A percentile compares a stretch with the other conserved stretches of the same genome.
Conservation (phyloP, 352 stramenopile species). For the Phytophthora citricola region DNA sequence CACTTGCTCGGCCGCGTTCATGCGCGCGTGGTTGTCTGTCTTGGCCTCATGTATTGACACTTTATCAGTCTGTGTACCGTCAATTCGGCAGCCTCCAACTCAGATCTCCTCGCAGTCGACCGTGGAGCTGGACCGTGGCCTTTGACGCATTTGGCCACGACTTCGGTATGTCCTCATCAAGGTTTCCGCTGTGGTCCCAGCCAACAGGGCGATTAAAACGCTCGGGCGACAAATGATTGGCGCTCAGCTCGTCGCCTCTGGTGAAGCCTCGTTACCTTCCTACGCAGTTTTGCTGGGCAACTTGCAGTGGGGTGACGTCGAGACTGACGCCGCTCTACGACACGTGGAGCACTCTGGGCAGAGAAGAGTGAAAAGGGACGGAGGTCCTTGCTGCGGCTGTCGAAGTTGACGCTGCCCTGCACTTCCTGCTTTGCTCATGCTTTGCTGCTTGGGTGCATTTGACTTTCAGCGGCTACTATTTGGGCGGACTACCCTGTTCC, state of each 20-base stretch:
- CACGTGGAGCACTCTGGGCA: slow-evolving; percentile 18
- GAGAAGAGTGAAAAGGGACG: slow-evolving; percentile 15
- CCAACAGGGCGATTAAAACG: slow-evolving; percentile 3
- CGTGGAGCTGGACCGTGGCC: neutral
- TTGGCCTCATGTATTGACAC: neutral
- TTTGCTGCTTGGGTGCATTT: slow-evolving; percentile 27
- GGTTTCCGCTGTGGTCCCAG: neutral
- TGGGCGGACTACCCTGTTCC: slow-evolving; percentile 1
- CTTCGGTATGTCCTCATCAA: neutral
- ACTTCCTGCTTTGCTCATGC: slow-evolving; percentile 3
- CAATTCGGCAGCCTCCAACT: slow-evolving; percentile 5
- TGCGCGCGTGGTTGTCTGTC: neutral
- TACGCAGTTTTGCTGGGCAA: slow-evolving; percentile 15
- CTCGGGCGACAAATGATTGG: slow-evolving; percentile 21
- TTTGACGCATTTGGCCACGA: neutral
- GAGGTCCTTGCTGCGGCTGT: neutral
- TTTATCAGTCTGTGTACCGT: neutral
- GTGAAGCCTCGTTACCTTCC: neutral
- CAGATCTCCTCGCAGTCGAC: slow-evolving; percentile 6
- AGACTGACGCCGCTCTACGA: slow-evolving; percentile 12
- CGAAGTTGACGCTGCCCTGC: slow-evolving; percentile 8
- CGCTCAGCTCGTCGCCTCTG: neutral
- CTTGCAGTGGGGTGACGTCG: slow-evolving; percentile 29
- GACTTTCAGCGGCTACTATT: slow-evolving; percentile 16
- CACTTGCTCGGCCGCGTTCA: slow-evolving; percentile 3